These are phyloP conservation scores for Straminergon stramineum DNA, from an alignment of 225 moss, liverwort and hornwort genomes.

Conservation along the genomic window DNA sequence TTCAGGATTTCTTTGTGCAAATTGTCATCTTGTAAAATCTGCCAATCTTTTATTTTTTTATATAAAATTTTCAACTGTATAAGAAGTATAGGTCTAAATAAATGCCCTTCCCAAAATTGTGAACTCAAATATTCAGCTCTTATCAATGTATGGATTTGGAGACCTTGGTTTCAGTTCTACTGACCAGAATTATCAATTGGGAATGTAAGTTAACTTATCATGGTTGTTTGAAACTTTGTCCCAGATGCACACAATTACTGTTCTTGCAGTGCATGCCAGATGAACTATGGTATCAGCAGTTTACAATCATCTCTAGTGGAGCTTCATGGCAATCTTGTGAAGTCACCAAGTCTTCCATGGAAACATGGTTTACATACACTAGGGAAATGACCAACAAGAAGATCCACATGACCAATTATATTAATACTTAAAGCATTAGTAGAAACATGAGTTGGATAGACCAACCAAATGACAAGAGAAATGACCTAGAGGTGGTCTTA, in stretches of 20 bases:
- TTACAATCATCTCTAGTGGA: not conserved
- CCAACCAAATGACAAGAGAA: not conserved
- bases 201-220: too few relatives aligned
- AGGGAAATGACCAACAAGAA: not conserved
- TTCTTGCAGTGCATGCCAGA: not conserved
- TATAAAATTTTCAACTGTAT: too few relatives aligned
- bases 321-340: conserved; percentile 2
- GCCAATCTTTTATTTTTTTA: not conserved
- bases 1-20: not conserved
- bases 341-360: not conserved
- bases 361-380: not conserved
- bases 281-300: not conserved
- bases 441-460: not conserved
- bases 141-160: not conserved
- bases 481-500: not conserved
- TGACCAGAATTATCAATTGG: not conserved
- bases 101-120: not conserved
- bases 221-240: not conserved
- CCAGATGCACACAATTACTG: not conserved
- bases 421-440: not conserved
- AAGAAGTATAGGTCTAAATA: too few relatives aligned
- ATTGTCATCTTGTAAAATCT: not conserved
- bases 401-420: not conserved
- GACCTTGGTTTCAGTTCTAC: not conserved
- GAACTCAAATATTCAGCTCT: not conserved